Conservation (phyloP, 1,284 basidiomycete species). For the Irpex sp. region DNA sequence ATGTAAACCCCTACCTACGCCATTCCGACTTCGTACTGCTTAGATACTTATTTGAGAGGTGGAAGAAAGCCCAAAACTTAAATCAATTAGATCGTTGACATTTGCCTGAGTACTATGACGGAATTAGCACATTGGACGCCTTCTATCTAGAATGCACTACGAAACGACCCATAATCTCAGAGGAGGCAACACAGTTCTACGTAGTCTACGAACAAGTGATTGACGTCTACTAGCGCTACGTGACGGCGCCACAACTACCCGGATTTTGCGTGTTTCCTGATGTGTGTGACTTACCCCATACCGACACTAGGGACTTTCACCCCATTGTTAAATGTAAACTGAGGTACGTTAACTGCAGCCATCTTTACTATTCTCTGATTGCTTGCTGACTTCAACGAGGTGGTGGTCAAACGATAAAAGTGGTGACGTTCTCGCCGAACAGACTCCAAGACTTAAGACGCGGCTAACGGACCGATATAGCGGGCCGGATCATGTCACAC, state of each 20-base stretch:
- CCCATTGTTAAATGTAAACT: constrained; percentile 17
- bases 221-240: too few species aligned
- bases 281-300: constrained; percentile 14
- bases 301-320: constrained; percentile 15
- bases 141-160: too few species aligned
- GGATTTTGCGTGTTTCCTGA: too few species aligned
- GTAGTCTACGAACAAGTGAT: too few species aligned
- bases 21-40: constrained; percentile 17
- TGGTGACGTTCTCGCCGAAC: too few species aligned
- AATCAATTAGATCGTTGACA: not conserved
- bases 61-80: not conserved
- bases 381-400: not conserved
- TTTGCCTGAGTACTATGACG: too few species aligned
- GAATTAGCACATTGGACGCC: too few species aligned
- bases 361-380: not conserved
- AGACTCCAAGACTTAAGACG: too few species aligned
- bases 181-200: too few species aligned
- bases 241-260: too few species aligned
- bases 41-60: constrained; percentile 7
- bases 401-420: not conserved
- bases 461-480: not conserved
- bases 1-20: constrained; percentile 18
- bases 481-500: not conserved
- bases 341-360: constrained; percentile 5
- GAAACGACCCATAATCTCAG: too few species aligned